A percentile compares a stretch with the other conserved stretches of the same genome.
phyloP scores from a whole-genome alignment of 2,329 filamentous ascomycete genomes.

The Talaromyces verruculosus region DNA sequence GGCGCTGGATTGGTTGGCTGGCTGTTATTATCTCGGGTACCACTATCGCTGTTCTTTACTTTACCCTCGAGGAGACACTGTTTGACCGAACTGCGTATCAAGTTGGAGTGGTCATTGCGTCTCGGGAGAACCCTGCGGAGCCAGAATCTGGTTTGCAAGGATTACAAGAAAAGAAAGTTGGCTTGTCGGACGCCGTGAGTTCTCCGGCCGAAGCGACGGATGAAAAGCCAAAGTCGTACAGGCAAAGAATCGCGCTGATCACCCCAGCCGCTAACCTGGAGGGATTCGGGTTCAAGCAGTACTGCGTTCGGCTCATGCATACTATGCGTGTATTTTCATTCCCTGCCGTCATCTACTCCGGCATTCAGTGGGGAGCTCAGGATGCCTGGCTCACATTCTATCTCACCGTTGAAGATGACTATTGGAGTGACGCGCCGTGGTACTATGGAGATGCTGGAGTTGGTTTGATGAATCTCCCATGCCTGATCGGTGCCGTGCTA shows the following conservation, averaged over 20 bases:
- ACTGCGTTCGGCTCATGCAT: constrained; percentile 54
- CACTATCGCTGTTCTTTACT: constrained; percentile 52
- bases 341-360: constrained; percentile 58
- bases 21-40: constrained; percentile 52
- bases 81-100: constrained; percentile 27
- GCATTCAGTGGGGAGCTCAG: constrained; percentile 60
- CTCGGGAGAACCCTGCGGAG: constrained; percentile 15
- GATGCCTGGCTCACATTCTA: constrained; percentile 63
- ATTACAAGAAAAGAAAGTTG: constrained; percentile 7
- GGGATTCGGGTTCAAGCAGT: constrained; percentile 57
- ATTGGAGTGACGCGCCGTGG: constrained; percentile 56
- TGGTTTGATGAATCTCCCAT: constrained; percentile 60
- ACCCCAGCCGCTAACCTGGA: constrained; percentile 57
- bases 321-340: constrained; percentile 59
- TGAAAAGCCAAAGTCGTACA: constrained; percentile 50
- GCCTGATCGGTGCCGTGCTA: constrained; percentile 48
- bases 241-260: constrained; percentile 56
- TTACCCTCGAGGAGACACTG: constrained; percentile 55
- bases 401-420: constrained; percentile 58
- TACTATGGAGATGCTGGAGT: constrained; percentile 56
- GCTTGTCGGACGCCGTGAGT: neutral
- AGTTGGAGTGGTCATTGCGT: constrained; percentile 17
- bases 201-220: constrained; percentile 18
- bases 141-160: constrained; percentile 10
- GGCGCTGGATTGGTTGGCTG: constrained; percentile 58